Evolutionary conservation across 1,284 basidiomycete species (phyloP), one percentile per base, ranked within the genome.

Genomic region (Cutaneotrichosporon spelunceum): DNA sequence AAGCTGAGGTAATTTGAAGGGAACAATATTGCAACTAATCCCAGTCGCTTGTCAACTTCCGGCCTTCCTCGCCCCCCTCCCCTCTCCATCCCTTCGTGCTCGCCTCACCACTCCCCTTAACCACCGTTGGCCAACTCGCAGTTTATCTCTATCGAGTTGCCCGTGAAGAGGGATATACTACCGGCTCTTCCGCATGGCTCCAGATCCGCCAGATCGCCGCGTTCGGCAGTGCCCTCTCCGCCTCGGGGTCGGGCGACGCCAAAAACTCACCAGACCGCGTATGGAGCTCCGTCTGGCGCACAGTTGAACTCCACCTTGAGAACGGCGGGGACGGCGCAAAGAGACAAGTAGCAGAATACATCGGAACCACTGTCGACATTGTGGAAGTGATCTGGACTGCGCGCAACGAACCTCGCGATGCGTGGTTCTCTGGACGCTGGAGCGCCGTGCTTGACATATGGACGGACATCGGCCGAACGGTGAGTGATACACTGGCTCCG

Each of bases 391-490:
- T 69, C 55, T 63, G 67, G 16, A 50, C 50, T 9, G 47, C 50
- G 1, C 65, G 68, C 3, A 58, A 39, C 13, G 71, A 72, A 36
- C 49, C 56, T 23, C 55, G 49, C 14, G 48, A 33, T 0, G 59
- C 48, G 13, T 75, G 73, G 72, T 70, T 71, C 27, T 52, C 42
- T 3, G 73, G 73, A 0, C 64, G 65, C 29, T 69, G 68, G 49
- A 74, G 73, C 69, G 55, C 66, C 2, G 70, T 63, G 3, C 57
- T 76, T 16, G 75, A 80, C 42, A 56, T 76, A 24, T 79, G 78
- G 78, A 66, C 75, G 9, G 70, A 68, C 14, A 42, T 79, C 1
- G 74, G 72, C 0, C 66, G 75, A 50, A 70, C 68, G 54, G 78
- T 79, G 56, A 60, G 74, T 53, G 21, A 11, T 67, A 5, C 7